Evolutionary conservation across 306 rosid species (phyloP), one percentile per base, ranked within the genome.

Genomic region (Castanea mollissima): DNA sequence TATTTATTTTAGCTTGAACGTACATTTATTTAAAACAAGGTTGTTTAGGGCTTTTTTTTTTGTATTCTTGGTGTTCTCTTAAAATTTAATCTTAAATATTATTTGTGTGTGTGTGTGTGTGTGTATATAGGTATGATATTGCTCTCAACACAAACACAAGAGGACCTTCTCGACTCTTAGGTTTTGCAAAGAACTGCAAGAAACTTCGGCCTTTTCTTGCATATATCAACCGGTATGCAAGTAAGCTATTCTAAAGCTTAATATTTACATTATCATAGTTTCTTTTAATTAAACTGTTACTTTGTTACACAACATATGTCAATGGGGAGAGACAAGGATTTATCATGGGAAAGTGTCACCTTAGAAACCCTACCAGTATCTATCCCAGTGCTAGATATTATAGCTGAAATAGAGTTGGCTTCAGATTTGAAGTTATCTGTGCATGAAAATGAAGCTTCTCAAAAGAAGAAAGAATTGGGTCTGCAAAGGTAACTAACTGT

Each of bases 391-490:
- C 51, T 83, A 1, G 84, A 87, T 31, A 79, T 87, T 32, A 74
- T 83, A 32, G 57, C 29, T 75, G 92, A 89, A 72, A 76, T 89
- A 5, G 65, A 81, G 27, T 65, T 87, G 71, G 86, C 88, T 31
- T 81, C 76, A 41, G 52, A 64, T 54, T 75, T 80, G n/a, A 73
- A 69, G 44, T 60, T 74, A 32, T 80, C 59, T 75, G n/a, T 78
- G 25, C 74, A 78, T 67, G 74, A 79, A 23, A 67, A 64, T 77
- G 75, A 73, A 44, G 20, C 51, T 16, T 38, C 86, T 71, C 89
- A 87, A 34, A 87, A 81, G 84, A 85, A 87, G 89, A 89, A 82
- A 79, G 88, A 85, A 38, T 34, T 89, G 69, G 92, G 91, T 21
- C 65, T 79, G 9, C 55, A 83, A 38, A 89, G 90, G 92, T 81